Percentiles rank a stretch among this genome's conserved stretches.
Evolutionary conservation across 495 filamentous ascomycete genomes (phyloP).

Genomic region (Aspergillus mulundensis): DNA sequence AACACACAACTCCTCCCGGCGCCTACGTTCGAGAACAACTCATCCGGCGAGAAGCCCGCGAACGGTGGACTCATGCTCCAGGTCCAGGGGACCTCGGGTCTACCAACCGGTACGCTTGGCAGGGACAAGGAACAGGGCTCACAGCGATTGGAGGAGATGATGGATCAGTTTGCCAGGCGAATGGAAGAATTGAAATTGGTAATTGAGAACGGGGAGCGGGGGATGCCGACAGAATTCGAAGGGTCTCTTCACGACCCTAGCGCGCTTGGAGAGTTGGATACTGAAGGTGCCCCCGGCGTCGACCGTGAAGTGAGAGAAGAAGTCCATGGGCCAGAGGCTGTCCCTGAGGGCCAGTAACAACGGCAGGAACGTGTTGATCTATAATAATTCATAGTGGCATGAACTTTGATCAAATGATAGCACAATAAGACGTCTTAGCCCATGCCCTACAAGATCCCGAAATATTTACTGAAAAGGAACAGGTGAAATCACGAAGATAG

Average conservation of each 20-base stretch:
- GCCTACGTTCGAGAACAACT: conserved; percentile 55
- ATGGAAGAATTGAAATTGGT: conserved; percentile 49
- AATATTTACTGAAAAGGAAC: neutral
- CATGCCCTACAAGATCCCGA: neutral
- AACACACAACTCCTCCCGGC: conserved; percentile 47
- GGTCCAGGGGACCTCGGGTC: conserved; percentile 54
- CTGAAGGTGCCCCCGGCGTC: neutral
- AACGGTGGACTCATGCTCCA: conserved; percentile 59
- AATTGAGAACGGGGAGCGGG: conserved; percentile 34
- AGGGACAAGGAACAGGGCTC: conserved; percentile 31
- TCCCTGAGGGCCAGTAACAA: neutral
- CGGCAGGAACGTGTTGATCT: neutral
- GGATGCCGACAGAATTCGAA: neutral
- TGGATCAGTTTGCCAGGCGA: conserved; percentile 64
- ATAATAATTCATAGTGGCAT: neutral
- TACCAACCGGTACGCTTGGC: conserved; percentile 25
- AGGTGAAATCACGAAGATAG: neutral
- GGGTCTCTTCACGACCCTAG: neutral
- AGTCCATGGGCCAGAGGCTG: neutral
- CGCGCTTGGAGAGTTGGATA: neutral
- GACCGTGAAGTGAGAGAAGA: neutral
- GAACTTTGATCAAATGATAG: neutral
- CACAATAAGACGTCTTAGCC: neutral
- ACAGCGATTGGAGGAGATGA: conserved; percentile 48
- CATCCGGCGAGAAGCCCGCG: conserved; percentile 23